Evolutionary conservation across 352 stramenopile species (phyloP).

Genomic region (Pilasporangium apinafurcum): DNA sequence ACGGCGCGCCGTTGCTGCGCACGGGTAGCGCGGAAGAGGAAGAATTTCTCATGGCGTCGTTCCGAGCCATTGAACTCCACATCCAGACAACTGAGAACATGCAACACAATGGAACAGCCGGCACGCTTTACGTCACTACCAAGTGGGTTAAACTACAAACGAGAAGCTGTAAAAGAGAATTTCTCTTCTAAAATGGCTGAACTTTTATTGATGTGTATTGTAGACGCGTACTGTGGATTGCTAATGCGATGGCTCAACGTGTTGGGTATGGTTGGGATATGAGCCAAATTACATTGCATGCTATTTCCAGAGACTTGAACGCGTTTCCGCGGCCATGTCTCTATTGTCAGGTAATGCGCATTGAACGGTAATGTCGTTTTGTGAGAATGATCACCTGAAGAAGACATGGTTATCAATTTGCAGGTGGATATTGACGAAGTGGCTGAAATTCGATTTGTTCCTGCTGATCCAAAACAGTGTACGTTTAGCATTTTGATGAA

Average conservation of each 20-base stretch:
- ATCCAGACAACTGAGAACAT: conserved; percentile 15
- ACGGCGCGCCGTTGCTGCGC: conserved; percentile 49
- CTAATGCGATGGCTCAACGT: conserved; percentile 14
- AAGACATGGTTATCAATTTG: not conserved
- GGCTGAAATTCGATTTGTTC: conserved; percentile 73
- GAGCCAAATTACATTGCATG: conserved; percentile 58
- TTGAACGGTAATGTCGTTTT: not conserved
- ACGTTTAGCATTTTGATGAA: conserved; percentile 7
- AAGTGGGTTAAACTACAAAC: conserved; percentile 15
- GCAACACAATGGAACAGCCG: conserved; percentile 14
- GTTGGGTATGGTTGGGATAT: conserved; percentile 78
- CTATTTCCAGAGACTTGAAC: conserved; percentile 59
- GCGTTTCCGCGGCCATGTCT: conserved; percentile 66
- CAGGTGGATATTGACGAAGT: conserved; percentile 62
- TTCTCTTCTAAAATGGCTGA: too few species aligned
- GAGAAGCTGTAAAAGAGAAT: too few species aligned
- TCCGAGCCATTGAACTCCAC: conserved; percentile 36
- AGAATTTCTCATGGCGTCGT: conserved; percentile 57
- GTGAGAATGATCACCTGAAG: not conserved
- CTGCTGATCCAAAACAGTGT: conserved; percentile 54
- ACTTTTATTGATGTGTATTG: not conserved
- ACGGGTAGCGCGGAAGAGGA: conserved; percentile 38
- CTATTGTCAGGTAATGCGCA: conserved; percentile 58
- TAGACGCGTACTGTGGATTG: conserved; percentile 65
- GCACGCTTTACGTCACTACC: conserved; percentile 32